A percentile compares a stretch with the other conserved stretches of the same genome.
These are phyloP conservation scores for Sordariomycetes sp. DNA, from an alignment of 2,329 filamentous ascomycete genomes.

Conservation along the genomic window DNA sequence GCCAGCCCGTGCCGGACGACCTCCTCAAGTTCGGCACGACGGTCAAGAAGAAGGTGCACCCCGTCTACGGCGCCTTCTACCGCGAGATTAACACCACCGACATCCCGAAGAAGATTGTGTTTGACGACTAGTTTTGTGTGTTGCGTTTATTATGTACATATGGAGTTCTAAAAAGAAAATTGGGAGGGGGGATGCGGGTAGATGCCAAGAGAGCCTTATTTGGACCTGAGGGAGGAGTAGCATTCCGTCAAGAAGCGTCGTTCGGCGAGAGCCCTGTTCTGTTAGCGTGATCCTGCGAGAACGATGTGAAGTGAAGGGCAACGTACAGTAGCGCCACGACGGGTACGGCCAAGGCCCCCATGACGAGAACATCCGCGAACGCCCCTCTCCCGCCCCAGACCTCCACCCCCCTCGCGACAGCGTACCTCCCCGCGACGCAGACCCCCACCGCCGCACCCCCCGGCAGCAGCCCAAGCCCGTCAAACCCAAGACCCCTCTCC, in stretches of 20 bases:
- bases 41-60: conserved; percentile 97
- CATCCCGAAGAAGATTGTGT: conserved; percentile 84
- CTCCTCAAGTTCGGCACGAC: conserved; percentile 94
- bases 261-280: conserved; percentile 39
- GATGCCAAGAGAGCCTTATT: neutral
- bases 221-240: conserved; percentile 25
- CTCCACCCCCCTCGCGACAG: conserved; percentile 19
- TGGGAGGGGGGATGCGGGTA: neutral
- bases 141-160: neutral
- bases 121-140: conserved; percentile 32
- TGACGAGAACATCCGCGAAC: conserved; percentile 27
- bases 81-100: conserved; percentile 79
- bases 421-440: conserved; percentile 30
- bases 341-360: conserved; percentile 36
- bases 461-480: conserved; percentile 30
- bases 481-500: conserved; percentile 28
- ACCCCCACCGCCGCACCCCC: conserved; percentile 28
- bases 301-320: neutral
- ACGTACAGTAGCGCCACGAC: conserved; percentile 53
- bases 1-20: conserved; percentile 81
- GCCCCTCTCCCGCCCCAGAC: neutral
- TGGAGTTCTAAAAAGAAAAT: neutral
- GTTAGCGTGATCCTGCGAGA: neutral
- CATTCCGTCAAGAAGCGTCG: conserved; percentile 40
- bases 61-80: conserved; percentile 90